Base-by-base conservation (phyloP, 2,329 filamentous ascomycete species). In the Epichloe gansuensis region DNA sequence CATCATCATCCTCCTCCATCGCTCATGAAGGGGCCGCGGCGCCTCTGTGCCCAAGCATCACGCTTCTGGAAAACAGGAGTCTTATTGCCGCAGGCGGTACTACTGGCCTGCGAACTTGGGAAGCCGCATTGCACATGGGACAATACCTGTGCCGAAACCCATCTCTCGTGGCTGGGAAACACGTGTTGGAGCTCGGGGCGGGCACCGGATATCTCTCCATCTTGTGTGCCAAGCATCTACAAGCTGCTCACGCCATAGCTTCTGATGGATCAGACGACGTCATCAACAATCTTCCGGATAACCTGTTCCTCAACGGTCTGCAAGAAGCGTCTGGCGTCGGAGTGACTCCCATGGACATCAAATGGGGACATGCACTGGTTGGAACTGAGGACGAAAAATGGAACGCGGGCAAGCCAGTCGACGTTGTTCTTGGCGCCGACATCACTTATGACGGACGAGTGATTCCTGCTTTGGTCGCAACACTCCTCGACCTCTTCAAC, bases 31-130 rank as follows among this genome's bases (percentile, higher is more conserved):
- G 38, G 4, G 11, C 23, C 9, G 11, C 23, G 5, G 13, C 54
- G 52, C 49, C 53, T 41, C 39, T 6, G 17, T 23, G 31, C n/a
- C 57, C 55, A 8, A 48, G 57, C 31, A 76, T 90, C 53, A 85
- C 81, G 1, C 70, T 90, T 1, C 74, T 86, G 13, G 87, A 91
- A 67, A 82, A 82, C 35, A 78, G 81, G 3, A 76, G 77, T 34
- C 74, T 91, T 31, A 79, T 91, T 47, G 81, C 85, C 1, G 83
- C 82, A 2, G 76, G 75, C 0, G 85, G 86, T 1, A 90, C 85
- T 1, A 91, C 87, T 0, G 87, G 87, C 1, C 74, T 87, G 25
- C 78, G 87, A 37, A 91, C 88, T 0, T 93, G 87, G 88, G 88
- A 91, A 65, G 87, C 87, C 1, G 82, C 85, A 2, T 70, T 91